Evolutionary conservation across 2,329 filamentous ascomycete species (phyloP), one percentile per base, ranked within the genome.

Genomic region (Colletotrichum sp.): DNA sequence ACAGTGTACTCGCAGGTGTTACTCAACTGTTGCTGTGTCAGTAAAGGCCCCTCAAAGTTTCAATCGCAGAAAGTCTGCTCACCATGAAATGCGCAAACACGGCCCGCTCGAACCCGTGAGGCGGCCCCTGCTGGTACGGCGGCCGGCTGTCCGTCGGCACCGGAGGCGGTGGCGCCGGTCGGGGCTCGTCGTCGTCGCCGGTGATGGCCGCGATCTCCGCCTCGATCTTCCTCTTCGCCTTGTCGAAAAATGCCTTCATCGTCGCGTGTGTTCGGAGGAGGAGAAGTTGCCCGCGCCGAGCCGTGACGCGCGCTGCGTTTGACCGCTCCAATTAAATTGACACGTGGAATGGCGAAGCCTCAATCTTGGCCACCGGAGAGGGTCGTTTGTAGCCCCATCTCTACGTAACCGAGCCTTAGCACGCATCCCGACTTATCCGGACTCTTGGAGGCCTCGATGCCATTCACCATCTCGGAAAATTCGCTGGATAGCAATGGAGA

Each of bases 81-180:
- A 76, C 74, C 74, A 76, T 76, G 66, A 76, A 76, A 28, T 76
- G 74, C 32, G 71, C 74, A 60, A 76, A 76, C 1, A 75, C 71
- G 4, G 74, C 74, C 36, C 74, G 48, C n/a, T 69, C 70, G 34
- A 26, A 75, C 32, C 43, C 69, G 21, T 73, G 63, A 21, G 57
- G 63, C 32, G 70, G 64, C 14, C 34, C 32, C 36, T 75, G 72
- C 43, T 61, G 63, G 6, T 57, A 59, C 61, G 68, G 68, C 24
- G 64, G 65, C 34, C 66, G 72, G 39, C 43, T 52, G 43, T 52
- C 43, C 43, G 43, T 52, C 43, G 43, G 43, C 43, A 52, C 43
- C 43, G 57, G 72, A 28, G 57, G 73, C 21, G 59, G 68, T 14
- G 67, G 69, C 39, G 63, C 26, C 21, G 57, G 68, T 52, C 39